Evolutionary conservation across 345 rosid species (phyloP), one percentile per base, ranked within the genome.

Genomic region (Adansonia digitata): DNA sequence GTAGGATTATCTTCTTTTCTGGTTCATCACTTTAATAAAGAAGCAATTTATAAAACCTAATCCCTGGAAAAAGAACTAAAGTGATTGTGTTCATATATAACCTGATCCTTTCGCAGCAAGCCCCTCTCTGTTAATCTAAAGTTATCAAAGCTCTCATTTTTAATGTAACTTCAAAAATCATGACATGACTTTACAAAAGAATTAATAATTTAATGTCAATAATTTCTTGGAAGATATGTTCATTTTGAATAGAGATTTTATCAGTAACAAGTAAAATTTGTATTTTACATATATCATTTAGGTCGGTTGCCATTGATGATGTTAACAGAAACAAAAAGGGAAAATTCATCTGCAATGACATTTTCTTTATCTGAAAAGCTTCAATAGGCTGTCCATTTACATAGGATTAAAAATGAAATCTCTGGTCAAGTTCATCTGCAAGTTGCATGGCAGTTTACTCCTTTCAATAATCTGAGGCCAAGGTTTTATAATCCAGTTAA

Each of bases 1-100:
- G 45, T 15, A n/a, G 5, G 68, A n/a, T 39, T 2, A 37, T 64
- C 10, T 5, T 39, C 20, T 34, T 10, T 37, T 2, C 22, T 2
- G n/a, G 37, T 27, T n/a, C n/a, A n/a, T n/a, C 15, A 64, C 29
- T 64, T 64, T 39, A 64, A 64, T 64, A 64, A 39, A 39, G 69
- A 39, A 39, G 29, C 1, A 61, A 10, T 8, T 5, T 11, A 4
- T 37, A 10, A n/a, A 4, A 35, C 24, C 46, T 63, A 37, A 35
- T 62, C 45, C 67, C 20, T 0, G 22, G 43, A 20, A 62, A 35
- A 35, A 2, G 24, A 35, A 18, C 45, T 26, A 9, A 35, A 18
- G 5, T 17, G 63, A 12, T 27, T 59, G 64, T n/a, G 64, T 59
- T 59, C 64, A 59, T 2, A 59, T 5, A 10, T 9, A 27, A 29